Evolutionary conservation across 805 yeast genomes (phyloP), one percentile per base, ranked within the genome.

Genomic region (Hanseniaspora occidentalis): DNA sequence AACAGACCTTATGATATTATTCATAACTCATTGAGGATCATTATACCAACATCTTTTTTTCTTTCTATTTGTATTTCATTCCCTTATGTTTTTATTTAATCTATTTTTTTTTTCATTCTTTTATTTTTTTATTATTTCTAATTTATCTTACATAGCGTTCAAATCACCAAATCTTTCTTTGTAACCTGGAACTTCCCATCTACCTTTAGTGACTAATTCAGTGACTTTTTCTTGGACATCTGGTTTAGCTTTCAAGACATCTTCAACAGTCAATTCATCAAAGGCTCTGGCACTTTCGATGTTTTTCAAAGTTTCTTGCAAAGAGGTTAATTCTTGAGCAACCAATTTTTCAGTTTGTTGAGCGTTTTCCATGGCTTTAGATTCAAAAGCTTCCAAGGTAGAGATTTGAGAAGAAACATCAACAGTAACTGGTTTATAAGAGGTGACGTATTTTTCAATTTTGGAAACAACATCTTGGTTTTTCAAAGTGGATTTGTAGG

Each of bases 141-240:
- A 22, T 14, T 6, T 24, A 18, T 6, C 25, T 46, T 53, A 68
- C 96, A 89, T 92, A 64, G 86, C 85, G 58, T 89, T 85, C 69
- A 89, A 77, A 64, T 83, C 84, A 67, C 97, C 97, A 66, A 92
- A 92, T 79, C 88, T 92, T 69, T 92, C 97, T 69, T 83, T 79
- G 79, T 92, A 92, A 57, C 96, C 95, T 57, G 97, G 97, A 54
- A 88, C 94, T 60, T 84, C 84, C 94, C 95, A 88, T 73, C 83
- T 83, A 68, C 96, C 95, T 74, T 88, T 80, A 22, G 38, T 22
- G 57, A 92, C 86, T 92, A 89, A 80, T 70, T 85, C 85, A 58
- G 70, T 74, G 53, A 88, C 95, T 82, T 92, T 92, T 54, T 84
- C 88, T 61, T 89, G 95, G 63, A 92, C 80, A 65, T 92, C 97